These are phyloP conservation scores for Trypanosoma boissoni DNA, from an alignment of 208 protist species.

Conservation along the genomic window DNA sequence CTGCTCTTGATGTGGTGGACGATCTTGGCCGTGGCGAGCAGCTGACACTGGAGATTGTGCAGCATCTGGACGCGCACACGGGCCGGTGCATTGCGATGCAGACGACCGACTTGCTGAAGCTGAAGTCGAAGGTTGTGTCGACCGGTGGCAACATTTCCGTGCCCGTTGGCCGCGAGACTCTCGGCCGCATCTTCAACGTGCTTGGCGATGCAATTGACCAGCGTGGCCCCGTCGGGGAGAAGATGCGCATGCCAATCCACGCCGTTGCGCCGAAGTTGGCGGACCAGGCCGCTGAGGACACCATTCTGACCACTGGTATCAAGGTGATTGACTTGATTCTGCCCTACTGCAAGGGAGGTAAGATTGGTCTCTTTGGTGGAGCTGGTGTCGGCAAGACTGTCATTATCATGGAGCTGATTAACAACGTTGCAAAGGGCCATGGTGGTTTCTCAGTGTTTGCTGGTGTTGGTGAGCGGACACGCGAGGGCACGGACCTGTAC, in stretches of 20 bases:
- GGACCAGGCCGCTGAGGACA: conserved; percentile 92
- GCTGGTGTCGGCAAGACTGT: conserved; percentile 99
- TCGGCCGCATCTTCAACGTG: conserved; percentile 99
- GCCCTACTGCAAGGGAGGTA: conserved; percentile 98
- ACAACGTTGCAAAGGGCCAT: conserved; percentile 98
- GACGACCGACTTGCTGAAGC: conserved; percentile 96
- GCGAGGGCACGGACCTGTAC: conserved; percentile 98
- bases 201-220: conserved; percentile 98
- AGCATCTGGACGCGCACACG: conserved; percentile 95
- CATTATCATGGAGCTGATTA: conserved; percentile 99
- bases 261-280: conserved; percentile 91
- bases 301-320: conserved; percentile 97
- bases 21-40: conserved; percentile 69
- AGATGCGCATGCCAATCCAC: conserved; percentile 93
- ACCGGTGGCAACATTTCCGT: conserved; percentile 95
- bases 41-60: conserved; percentile 97
- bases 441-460: conserved; percentile 99
- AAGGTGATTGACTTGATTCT: conserved; percentile 98
- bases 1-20: conserved; percentile 93
- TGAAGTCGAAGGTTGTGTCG: conserved; percentile 93
- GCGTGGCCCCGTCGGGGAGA: conserved; percentile 93
- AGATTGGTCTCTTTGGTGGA: conserved; percentile 99
- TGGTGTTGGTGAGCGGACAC: conserved; percentile 98
- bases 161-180: conserved; percentile 94
- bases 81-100: conserved; percentile 98